These are phyloP conservation scores for Exidia glandulosa DNA, from an alignment of 768 basidiomycete species.

Conservation along the genomic window DNA sequence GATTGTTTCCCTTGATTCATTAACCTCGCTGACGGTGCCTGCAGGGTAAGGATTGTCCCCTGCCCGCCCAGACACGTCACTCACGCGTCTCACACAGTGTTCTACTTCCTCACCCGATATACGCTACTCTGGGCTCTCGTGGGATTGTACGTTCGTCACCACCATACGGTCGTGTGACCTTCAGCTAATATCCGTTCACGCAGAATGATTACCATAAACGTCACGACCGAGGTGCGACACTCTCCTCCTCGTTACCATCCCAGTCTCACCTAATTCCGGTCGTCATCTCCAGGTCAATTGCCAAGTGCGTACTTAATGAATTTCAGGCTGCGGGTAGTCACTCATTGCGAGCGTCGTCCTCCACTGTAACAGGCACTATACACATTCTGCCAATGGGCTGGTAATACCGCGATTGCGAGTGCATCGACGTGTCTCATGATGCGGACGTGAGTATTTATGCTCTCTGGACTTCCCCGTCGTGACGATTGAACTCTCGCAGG, in stretches of 20 bases:
- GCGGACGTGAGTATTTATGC: slow-evolving; percentile 38
- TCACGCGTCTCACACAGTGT: slow-evolving; percentile 26
- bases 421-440: slow-evolving; percentile 62
- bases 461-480: not conserved
- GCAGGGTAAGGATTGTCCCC: not conserved
- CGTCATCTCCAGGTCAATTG: slow-evolving; percentile 41
- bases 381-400: slow-evolving; percentile 49
- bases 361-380: slow-evolving; percentile 38
- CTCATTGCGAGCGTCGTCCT: too few species aligned
- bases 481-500: not conserved
- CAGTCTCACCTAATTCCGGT: not conserved
- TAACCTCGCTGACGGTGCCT: not conserved
- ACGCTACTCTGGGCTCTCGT: slow-evolving; percentile 56
- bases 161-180: not conserved
- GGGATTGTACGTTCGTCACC: slow-evolving; percentile 39
- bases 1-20: slow-evolving; percentile 13
- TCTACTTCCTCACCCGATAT: slow-evolving; percentile 63
- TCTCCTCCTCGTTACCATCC: not conserved
- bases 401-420: slow-evolving; percentile 52
- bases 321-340: not conserved
- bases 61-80: not conserved
- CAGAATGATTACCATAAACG: slow-evolving; percentile 50
- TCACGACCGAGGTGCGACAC: slow-evolving; percentile 31
- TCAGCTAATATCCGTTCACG: not conserved
- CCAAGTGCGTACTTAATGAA: slow-evolving; percentile 27